Percentiles rank a stretch among this genome's conserved stretches.
Evolutionary conservation across 2,329 filamentous ascomycete genomes (phyloP).

Genomic region (Aspergillus proliferans): DNA sequence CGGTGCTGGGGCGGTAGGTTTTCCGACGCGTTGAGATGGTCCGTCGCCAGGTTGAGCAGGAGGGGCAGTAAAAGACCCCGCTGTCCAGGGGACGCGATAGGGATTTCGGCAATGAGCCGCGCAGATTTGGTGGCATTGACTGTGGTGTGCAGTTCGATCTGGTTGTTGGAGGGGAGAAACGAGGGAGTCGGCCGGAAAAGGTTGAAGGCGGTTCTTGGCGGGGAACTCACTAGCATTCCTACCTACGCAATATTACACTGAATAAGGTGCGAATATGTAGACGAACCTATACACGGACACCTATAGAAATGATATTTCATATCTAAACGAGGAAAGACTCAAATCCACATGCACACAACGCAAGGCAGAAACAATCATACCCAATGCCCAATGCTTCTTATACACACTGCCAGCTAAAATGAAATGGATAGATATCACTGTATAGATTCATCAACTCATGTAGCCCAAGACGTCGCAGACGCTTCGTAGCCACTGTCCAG

Average conservation of each 20-base stretch:
- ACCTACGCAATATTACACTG: neutral
- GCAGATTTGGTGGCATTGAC: constrained; percentile 36
- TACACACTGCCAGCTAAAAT: neutral
- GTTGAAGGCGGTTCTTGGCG: constrained; percentile 11
- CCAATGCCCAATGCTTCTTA: neutral
- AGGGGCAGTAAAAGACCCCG: constrained; percentile 34
- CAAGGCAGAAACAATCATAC: neutral
- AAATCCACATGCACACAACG: too few relatives aligned
- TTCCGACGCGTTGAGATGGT: constrained; percentile 19
- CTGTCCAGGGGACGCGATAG: constrained; percentile 22
- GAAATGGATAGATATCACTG: constrained; percentile 4
- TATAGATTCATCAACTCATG: constrained; percentile 26
- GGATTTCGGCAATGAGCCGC: constrained; percentile 30
- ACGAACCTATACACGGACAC: too few relatives aligned
- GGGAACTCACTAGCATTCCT: neutral
- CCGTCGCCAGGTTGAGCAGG: constrained; percentile 34
- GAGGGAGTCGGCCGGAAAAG: constrained; percentile 3
- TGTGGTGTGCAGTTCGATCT: constrained; percentile 2
- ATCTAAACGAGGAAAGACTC: too few relatives aligned
- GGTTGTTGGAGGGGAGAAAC: constrained; percentile 10
- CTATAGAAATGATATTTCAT: too few relatives aligned
- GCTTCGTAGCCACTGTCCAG: constrained; percentile 14
- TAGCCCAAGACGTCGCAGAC: constrained; percentile 22
- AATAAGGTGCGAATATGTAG: neutral
- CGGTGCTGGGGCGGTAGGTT: constrained; percentile 10